phyloP scores from a whole-genome alignment of 2,329 filamentous ascomycete species.

The Epicoccum sorghinum region DNA sequence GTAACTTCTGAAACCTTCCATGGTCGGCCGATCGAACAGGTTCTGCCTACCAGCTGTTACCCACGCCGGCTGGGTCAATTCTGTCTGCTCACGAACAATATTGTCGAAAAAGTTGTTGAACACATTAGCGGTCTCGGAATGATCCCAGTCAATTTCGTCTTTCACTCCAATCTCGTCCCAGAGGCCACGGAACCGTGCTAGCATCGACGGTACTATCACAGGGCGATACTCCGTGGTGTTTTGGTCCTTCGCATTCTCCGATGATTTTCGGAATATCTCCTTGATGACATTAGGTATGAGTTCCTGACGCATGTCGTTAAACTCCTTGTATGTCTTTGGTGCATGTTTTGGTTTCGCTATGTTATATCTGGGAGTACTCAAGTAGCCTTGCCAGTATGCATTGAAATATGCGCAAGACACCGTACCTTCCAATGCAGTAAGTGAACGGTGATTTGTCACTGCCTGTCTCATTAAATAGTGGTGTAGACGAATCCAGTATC shows the following conservation, averaged over 20 bases:
- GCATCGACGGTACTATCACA: not conserved
- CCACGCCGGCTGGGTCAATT: not conserved
- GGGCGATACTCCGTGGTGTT: not conserved
- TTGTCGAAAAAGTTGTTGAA: not conserved
- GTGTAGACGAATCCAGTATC: not conserved
- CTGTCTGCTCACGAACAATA: not conserved
- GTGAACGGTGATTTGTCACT: not conserved
- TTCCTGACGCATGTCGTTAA: not conserved
- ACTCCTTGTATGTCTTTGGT: not conserved
- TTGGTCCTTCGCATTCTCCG: not conserved
- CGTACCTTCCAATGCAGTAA: not conserved
- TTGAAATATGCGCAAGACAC: not conserved
- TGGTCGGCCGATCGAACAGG: not conserved
- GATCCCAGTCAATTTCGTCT: not conserved
- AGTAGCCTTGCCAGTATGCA: not conserved
- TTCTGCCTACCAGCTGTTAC: not conserved
- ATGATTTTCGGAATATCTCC: not conserved
- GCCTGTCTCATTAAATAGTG: not conserved
- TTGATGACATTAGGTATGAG: not conserved
- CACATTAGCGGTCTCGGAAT: not conserved
- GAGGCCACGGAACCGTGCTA: not conserved
- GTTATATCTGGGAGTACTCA: too few relatives aligned
- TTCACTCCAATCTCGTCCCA: not conserved
- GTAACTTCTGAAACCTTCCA: too few relatives aligned
- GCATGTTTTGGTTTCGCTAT: not conserved